phyloP scores from a whole-genome alignment of 1,284 basidiomycete species.

The Rugosomyces carneus region DNA sequence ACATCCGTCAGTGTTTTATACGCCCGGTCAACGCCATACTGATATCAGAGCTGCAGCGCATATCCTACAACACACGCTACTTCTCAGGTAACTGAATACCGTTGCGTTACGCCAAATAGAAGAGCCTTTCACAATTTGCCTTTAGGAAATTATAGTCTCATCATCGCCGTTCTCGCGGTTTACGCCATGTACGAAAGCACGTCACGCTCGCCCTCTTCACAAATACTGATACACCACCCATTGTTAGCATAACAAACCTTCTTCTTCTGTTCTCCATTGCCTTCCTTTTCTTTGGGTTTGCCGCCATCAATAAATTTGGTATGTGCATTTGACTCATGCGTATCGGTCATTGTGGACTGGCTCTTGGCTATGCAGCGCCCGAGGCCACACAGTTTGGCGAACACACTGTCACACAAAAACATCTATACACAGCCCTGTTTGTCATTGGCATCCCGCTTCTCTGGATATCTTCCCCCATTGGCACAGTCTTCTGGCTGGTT shows the following conservation, averaged over 20 bases:
- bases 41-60: conserved; percentile 46
- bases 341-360: not conserved
- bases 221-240: conserved; percentile 7
- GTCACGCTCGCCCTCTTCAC: not conserved
- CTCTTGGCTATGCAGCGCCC: conserved; percentile 39
- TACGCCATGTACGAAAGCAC: conserved; percentile 75
- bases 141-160: conserved; percentile 81
- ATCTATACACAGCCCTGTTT: conserved; percentile 76
- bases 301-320: conserved; percentile 89
- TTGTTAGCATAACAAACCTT: conserved; percentile 65
- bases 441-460: conserved; percentile 73
- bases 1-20: conserved; percentile 50
- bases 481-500: conserved; percentile 75
- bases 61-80: conserved; percentile 94
- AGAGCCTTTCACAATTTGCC: not conserved
- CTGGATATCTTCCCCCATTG: conserved; percentile 61
- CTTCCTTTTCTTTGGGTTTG: conserved; percentile 91
- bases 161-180: conserved; percentile 77
- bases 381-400: conserved; percentile 78
- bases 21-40: not conserved
- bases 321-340: conserved; percentile 22
- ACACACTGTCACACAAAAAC: conserved; percentile 76
- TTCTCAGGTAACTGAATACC: conserved; percentile 57
- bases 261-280: conserved; percentile 77
- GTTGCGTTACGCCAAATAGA: not conserved